Evolutionary conservation across 2,329 filamentous ascomycete genomes (phyloP), one percentile per base, ranked within the genome.

Genomic region (Leptographium lundbergii): DNA sequence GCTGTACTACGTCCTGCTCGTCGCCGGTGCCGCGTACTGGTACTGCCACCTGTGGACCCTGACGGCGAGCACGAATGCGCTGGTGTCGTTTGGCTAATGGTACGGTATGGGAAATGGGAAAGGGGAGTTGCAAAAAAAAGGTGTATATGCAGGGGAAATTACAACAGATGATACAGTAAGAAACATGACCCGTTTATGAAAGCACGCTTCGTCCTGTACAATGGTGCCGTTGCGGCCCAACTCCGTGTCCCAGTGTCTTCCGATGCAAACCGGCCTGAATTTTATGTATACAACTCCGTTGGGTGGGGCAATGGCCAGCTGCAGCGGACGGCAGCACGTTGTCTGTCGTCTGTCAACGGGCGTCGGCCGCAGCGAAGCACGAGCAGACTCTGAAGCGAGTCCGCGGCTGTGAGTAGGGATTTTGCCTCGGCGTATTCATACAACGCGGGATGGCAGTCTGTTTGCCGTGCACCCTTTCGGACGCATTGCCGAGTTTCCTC

Each of bases 1-100:
- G 3, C 75, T 81, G 1, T 97, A 97, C 70, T 97, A 97, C 69
- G 60, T 80, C 2, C 71, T 96, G 52, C 77, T 97, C 2, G 74
- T 94, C 1, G 77, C 72, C 0, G 94, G 94, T 1, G 84, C 87
- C 1, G 71, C 82, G 52, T 75, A 78, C 3, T 99, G 94, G 76
- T 90, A 84, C 70, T 78, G 71, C 65, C 76, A 81, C 56, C 68
- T 97, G 55, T 92, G 87, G 76, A 73, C 78, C 1, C 74, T 94
- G 71, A 95, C 91, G 0, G 77, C 85, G 66, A 87, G 82, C 65
- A 66, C 66, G 10, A 75, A 79, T 65, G 77, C 78, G 13, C 67
- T 87, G 61, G 66, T 71, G 4, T 54, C 66, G 22, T 61, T 65
- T 29, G 7, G 9, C 10, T 51, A 32, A 55, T 17, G 19, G 19